A percentile compares a stretch with the other conserved stretches of the same genome.
Evolutionary conservation across 2,329 filamentous ascomycete species (phyloP).

Genomic region (Daldinia sp.): DNA sequence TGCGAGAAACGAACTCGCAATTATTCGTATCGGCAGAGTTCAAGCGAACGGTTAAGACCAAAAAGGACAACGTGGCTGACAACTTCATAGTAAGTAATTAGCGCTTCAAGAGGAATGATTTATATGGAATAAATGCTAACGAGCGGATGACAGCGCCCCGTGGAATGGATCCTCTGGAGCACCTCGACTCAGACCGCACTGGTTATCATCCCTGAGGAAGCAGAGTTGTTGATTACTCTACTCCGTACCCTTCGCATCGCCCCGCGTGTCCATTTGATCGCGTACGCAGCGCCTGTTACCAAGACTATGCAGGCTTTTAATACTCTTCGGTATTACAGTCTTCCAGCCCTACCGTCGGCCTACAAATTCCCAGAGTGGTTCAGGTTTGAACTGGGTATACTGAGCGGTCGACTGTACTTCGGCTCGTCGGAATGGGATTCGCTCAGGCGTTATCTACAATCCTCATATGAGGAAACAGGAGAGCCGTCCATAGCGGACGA

Average conservation of each 20-base stretch:
- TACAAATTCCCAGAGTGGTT: constrained; percentile 61
- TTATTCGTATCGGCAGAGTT: constrained; percentile 59
- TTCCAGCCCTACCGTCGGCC: constrained; percentile 55
- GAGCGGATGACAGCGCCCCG: constrained; percentile 50
- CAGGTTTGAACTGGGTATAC: constrained; percentile 65
- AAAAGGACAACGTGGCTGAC: constrained; percentile 35
- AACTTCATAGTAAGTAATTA: constrained; percentile 47
- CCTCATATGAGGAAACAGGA: constrained; percentile 16
- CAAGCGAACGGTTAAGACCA: constrained; percentile 51
- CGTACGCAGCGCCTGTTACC: constrained; percentile 69
- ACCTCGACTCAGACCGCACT: constrained; percentile 55
- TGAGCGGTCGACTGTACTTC: constrained; percentile 69
- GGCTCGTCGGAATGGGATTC: constrained; percentile 55
- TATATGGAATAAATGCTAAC: constrained; percentile 1
- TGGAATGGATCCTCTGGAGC: constrained; percentile 71
- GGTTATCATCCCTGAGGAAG: constrained; percentile 70
- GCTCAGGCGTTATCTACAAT: constrained; percentile 46
- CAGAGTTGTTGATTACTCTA: constrained; percentile 60
- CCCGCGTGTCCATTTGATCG: constrained; percentile 55
- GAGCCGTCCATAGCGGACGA: background rate
- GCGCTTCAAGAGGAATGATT: background rate
- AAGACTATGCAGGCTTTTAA: constrained; percentile 68
- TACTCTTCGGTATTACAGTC: constrained; percentile 58
- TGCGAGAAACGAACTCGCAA: constrained; percentile 37
- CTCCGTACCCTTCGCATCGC: constrained; percentile 42